These are phyloP conservation scores for Scalesia atractyloides DNA, from an alignment of 129 eudicot genomes.

Conservation along the genomic window DNA sequence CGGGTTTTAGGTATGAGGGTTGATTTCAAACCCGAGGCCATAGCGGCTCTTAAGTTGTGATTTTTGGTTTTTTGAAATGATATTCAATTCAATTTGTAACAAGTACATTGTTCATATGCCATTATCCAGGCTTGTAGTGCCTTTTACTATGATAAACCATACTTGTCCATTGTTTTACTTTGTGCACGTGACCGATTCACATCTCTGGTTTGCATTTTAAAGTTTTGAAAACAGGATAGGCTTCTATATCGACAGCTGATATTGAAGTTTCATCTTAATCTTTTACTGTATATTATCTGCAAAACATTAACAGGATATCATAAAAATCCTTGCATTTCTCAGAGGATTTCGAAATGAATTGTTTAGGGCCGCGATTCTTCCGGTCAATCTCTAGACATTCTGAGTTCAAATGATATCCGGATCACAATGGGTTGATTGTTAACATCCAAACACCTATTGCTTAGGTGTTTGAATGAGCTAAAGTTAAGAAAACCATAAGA, in stretches of 20 bases:
- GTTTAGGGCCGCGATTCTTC: too few species aligned
- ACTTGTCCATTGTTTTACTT: slow-evolving; percentile 14
- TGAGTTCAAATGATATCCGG: too few species aligned
- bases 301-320: too few species aligned
- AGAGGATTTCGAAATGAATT: too few species aligned
- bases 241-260: neutral
- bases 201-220: neutral
- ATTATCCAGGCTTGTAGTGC: slow-evolving; percentile 9
- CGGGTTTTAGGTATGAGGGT: slow-evolving; percentile 82
- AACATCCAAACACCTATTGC: too few species aligned
- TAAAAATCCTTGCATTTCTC: too few species aligned
- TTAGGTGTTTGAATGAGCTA: too few species aligned
- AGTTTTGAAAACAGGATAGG: neutral
- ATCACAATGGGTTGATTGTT: too few species aligned
- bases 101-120: slow-evolving; percentile 17
- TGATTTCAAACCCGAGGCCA: slow-evolving; percentile 92
- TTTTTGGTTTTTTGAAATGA: neutral
- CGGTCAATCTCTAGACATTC: too few species aligned
- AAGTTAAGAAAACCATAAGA: too few species aligned
- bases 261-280: too few species aligned
- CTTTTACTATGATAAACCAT: neutral
- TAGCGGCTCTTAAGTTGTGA: slow-evolving; percentile 86
- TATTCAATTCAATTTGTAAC: slow-evolving; percentile 16
- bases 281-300: too few species aligned
- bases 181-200: neutral